Percentiles rank a stretch among this genome's conserved stretches.
phyloP scores from a whole-genome alignment of 495 filamentous ascomycete genomes.

The Hypoxylon fragiforme region DNA sequence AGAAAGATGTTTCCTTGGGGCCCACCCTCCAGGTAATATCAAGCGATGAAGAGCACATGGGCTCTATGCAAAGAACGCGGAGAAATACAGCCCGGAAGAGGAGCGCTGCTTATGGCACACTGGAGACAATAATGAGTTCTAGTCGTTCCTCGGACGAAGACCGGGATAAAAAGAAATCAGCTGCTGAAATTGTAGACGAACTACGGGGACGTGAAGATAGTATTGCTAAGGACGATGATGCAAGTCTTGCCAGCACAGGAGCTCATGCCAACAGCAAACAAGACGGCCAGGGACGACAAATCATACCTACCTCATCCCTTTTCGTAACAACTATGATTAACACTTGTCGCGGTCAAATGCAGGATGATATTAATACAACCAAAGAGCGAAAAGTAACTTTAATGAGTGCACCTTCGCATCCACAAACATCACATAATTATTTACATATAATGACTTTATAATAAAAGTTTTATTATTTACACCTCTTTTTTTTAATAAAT shows the following conservation, averaged over 20 bases:
- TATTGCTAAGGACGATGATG: conserved; percentile 34
- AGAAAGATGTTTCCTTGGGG: conserved; percentile 32
- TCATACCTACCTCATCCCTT: conserved; percentile 36
- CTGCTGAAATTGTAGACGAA: conserved; percentile 52
- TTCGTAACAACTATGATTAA: conserved; percentile 55
- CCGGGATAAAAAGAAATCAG: conserved; percentile 52
- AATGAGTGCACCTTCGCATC: conserved; percentile 6
- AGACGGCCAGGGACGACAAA: conserved; percentile 36
- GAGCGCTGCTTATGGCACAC: conserved; percentile 54
- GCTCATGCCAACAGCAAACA: conserved; percentile 28
- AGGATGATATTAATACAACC: conserved; percentile 1
- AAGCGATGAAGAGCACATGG: conserved; percentile 50
- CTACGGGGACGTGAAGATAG: conserved; percentile 49
- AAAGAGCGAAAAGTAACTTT: not conserved
- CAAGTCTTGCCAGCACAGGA: conserved; percentile 20
- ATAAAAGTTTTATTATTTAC: no score
- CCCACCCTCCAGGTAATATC: conserved; percentile 54
- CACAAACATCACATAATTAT: conserved; percentile 18
- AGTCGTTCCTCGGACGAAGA: conserved; percentile 60
- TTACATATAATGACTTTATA: conserved; percentile 21
- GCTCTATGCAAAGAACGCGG: conserved; percentile 25
- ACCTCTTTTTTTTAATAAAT: no score
- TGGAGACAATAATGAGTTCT: conserved; percentile 61
- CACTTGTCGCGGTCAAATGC: conserved; percentile 23
- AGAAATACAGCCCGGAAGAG: conserved; percentile 43